Evolutionary conservation across 1,284 basidiomycete genomes (phyloP), one percentile per base, ranked within the genome.

Genomic region (Trametes polyzona): DNA sequence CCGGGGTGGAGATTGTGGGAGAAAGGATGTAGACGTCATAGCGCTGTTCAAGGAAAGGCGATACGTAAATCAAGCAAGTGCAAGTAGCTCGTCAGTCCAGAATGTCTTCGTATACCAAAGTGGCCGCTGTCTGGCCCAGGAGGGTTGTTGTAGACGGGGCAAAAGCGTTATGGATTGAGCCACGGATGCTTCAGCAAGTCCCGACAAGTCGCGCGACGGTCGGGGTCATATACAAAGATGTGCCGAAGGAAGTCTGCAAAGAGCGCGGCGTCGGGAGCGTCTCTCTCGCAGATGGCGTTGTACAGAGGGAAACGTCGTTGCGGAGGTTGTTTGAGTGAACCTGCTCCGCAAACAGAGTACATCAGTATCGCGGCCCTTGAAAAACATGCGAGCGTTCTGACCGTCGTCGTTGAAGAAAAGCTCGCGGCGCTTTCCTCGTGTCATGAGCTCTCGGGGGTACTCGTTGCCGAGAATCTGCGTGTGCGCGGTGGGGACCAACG

Each of bases 191-290:
- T 26, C 27, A 54, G 26, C n/a, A 54, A 26, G 8, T 54, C 52
- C 29, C 44, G 27, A 19, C 44, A 54, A 10, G 27, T 54, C 29
- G 52, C 52, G 30, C 52, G 36, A 26, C 26, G 19, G 32, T 47
- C 44, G 19, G 52, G 52, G 19, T 54, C 36, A 11, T 47, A 19
- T n/a, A 35, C 52, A n/a, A 54, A 47, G 26, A 42, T 47, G 12
- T 37, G 52, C 7, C 43, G 35, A 21, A 54, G 43, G 27, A 54
- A 54, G 43, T 54, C 52, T 3, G 52, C 52, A 35, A 54, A 47
- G 14, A 54, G 43, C 27, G 42, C 27, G 12, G 52, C 52, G 12
- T 54, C 52, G 12, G 52, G 52, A n/a, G 43, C 41, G 17, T 54
- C 44, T 30, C 44, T 35, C 9, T 33, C 37, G n/a, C 43, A 27